Base-by-base conservation (phyloP, 2,329 filamentous ascomycete genomes). In the Emmonsiellopsis sp. region DNA sequence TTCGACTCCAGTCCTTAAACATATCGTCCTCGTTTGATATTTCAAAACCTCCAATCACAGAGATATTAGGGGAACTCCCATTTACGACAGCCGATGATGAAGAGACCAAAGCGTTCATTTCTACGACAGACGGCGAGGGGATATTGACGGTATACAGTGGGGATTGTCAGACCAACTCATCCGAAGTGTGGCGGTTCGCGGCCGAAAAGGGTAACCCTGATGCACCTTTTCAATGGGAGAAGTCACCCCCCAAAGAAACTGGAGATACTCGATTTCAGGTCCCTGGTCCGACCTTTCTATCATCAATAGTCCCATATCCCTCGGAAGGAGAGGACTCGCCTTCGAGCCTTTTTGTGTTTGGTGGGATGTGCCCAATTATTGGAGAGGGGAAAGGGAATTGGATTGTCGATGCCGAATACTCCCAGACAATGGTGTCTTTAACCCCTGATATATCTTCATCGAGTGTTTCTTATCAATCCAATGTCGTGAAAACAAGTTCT, bases 331-430 rank as follows among this genome's bases (percentile, higher is more conserved):
- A 42, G 14, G 13, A 34, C 14, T 39, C 55, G 33, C 49, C 40
- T 10, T 78, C 81, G 0, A 75, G 75, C 9, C 71, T 86, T 17
- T 95, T 90, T 65, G 73, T 85, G 6, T 96, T 95, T 68, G 92
- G 90, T 37, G 92, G 92, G 60, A 95, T 96, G 89, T 97, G 92
- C 63, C 85, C 86, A 4, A 69, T 65, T 31, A 60, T 63, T 2
- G 68, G 68, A 6, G 65, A 68, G n/a, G 68, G 73, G 17, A 65
- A 69, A 14, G 63, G 71, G 6, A 75, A 75, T 33, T 90, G 88
- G 85, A 81, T 87, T 56, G 78, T 79, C 2, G 68, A 76, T 8
- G 88, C 86, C 9, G 80, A 82, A 42, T 97, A 95, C 68, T 91
- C 88, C 2, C 89, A 89, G 63, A 73, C 78, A 17, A 91, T 95